Conservation (phyloP, 2,329 filamentous ascomycete genomes). For the Apiospora koreana region DNA sequence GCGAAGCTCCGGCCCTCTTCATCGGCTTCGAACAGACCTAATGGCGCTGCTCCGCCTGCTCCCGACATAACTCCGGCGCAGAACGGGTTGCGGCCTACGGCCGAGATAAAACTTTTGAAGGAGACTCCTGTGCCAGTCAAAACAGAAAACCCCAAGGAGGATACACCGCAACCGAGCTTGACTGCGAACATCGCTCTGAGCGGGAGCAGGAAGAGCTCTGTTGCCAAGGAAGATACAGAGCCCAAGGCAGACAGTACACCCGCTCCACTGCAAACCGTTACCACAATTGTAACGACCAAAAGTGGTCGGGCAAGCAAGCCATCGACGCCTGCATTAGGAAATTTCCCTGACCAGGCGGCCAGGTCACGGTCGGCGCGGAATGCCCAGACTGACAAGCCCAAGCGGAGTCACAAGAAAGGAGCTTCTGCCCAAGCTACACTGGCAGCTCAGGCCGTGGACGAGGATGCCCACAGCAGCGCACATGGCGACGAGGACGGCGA, state of each 20-base stretch:
- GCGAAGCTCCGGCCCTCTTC: conserved; percentile 57
- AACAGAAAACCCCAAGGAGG: conserved; percentile 37
- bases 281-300: conserved; percentile 56
- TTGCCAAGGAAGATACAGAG: conserved; percentile 50
- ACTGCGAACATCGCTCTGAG: conserved; percentile 29
- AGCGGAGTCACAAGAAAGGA: conserved; percentile 62
- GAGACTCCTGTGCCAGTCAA: conserved; percentile 44
- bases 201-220: conserved; percentile 39
- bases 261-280: conserved; percentile 37
- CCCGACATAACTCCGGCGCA: conserved; percentile 36
- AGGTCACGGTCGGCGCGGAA: conserved; percentile 57
- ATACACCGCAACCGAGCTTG: conserved; percentile 26
- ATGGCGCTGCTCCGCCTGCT: conserved; percentile 45
- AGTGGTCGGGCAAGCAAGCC: conserved; percentile 68
- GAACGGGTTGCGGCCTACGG: conserved; percentile 31
- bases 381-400: conserved; percentile 37
- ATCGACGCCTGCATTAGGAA: conserved; percentile 62
- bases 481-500: conserved; percentile 58
- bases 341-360: conserved; percentile 57
- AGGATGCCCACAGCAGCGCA: conserved; percentile 44
- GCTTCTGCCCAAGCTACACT: conserved; percentile 42
- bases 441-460: conserved; percentile 44
- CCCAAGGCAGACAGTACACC: conserved; percentile 40
- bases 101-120: conserved; percentile 54
- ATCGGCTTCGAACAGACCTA: conserved; percentile 62